These are phyloP conservation scores for Ballota nigra DNA, from an alignment of 257 asterid species.

Conservation along the genomic window DNA sequence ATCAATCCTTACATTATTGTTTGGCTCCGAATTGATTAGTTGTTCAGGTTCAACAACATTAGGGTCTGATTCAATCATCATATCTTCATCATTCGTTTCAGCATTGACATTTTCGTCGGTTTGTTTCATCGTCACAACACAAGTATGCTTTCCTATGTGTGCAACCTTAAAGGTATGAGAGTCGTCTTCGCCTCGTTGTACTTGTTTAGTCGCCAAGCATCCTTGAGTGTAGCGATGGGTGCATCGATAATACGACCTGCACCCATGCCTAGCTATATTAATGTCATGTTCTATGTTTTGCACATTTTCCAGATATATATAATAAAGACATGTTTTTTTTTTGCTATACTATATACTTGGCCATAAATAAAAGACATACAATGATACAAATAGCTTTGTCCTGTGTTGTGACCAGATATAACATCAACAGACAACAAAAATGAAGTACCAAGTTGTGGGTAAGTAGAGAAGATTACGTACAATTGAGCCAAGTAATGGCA, in stretches of 20 bases:
- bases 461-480: too few species aligned
- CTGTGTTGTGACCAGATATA: too few species aligned
- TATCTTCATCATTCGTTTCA: background rate
- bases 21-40: background rate
- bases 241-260: constrained; percentile 64
- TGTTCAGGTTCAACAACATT: background rate
- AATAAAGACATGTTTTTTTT: too few species aligned
- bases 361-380: too few species aligned
- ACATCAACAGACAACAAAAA: background rate
- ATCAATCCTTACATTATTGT: background rate
- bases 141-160: constrained; percentile 56
- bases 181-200: constrained; percentile 48
- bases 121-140: constrained; percentile 14
- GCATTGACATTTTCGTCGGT: background rate
- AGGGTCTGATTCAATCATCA: background rate
- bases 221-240: constrained; percentile 54
- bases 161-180: constrained; percentile 34
- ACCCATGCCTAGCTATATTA: background rate
- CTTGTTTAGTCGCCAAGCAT: constrained; percentile 65
- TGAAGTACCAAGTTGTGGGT: background rate
- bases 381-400: too few species aligned
- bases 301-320: background rate
- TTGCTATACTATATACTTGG: background rate
- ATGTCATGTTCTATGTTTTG: background rate
- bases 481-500: background rate